A percentile compares a stretch with the other conserved stretches of the same genome.
Conservation (phyloP, 306 rosid genomes). For the Cicer bijugum region DNA sequence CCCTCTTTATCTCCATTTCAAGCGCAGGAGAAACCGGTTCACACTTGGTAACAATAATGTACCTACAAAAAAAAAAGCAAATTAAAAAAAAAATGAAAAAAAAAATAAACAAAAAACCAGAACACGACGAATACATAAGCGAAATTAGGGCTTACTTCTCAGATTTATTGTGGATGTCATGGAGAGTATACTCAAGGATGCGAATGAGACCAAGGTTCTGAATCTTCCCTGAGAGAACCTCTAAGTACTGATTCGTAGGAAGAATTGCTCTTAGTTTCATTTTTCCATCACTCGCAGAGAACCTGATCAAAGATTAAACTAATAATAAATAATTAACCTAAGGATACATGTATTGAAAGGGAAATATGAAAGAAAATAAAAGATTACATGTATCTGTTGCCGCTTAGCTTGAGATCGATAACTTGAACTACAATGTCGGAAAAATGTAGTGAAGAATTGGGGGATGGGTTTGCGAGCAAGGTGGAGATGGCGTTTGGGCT, state of each 20-base stretch:
- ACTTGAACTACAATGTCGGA: slow-evolving; percentile 75
- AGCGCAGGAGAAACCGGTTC: slow-evolving; percentile 78
- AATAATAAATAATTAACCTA: neutral
- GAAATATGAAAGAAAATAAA: too few species aligned
- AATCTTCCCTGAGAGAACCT: slow-evolving; percentile 69
- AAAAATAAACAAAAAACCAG: neutral
- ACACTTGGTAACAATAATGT: slow-evolving; percentile 71
- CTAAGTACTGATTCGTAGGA: slow-evolving; percentile 52
- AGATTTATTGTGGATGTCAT: slow-evolving; percentile 67
- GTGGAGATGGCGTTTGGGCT: slow-evolving; percentile 64
- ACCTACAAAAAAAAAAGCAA: slow-evolving; percentile 49
- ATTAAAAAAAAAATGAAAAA: neutral
- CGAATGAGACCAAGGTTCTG: slow-evolving; percentile 90
- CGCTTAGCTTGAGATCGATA: slow-evolving; percentile 66
- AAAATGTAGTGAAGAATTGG: slow-evolving; percentile 61
- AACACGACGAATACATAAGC: neutral
- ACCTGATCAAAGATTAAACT: slow-evolving; percentile 52
- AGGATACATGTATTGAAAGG: neutral
- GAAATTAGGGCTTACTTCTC: slow-evolving; percentile 66
- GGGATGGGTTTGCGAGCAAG: slow-evolving; percentile 64
- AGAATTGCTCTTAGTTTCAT: slow-evolving; percentile 70
- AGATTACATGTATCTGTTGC: slow-evolving; percentile 65
- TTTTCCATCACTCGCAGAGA: slow-evolving; percentile 78
- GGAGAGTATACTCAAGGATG: slow-evolving; percentile 69
- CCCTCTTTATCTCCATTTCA: slow-evolving; percentile 63